Percentiles rank a stretch among this genome's conserved stretches.
These are phyloP conservation scores for Alternaria postmessia DNA, from an alignment of 2,329 filamentous ascomycete species.

Conservation along the genomic window DNA sequence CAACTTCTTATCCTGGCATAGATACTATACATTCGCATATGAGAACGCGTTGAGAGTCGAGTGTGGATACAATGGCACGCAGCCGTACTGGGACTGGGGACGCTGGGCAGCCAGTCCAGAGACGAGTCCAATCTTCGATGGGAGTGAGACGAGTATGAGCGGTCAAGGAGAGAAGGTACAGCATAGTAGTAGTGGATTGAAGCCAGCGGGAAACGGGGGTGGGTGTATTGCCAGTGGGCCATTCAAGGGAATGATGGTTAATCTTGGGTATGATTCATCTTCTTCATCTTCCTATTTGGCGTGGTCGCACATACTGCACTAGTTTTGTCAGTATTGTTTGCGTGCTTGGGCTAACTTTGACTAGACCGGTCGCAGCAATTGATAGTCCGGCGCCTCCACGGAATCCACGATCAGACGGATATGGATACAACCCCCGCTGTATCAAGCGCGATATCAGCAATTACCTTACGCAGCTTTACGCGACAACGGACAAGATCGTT, in stretches of 20 bases:
- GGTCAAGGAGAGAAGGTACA: constrained; percentile 56
- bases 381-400: constrained; percentile 38
- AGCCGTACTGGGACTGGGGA: constrained; percentile 65
- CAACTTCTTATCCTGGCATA: constrained; percentile 53
- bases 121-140: constrained; percentile 65
- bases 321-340: not conserved
- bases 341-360: constrained; percentile 1
- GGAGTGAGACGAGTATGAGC: constrained; percentile 58
- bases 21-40: constrained; percentile 53
- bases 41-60: constrained; percentile 54
- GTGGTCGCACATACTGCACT: constrained; percentile 1
- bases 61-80: constrained; percentile 55
- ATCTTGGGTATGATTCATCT: constrained; percentile 35
- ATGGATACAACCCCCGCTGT: constrained; percentile 52
- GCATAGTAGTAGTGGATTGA: constrained; percentile 35
- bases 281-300: not conserved
- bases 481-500: constrained; percentile 41
- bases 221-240: constrained; percentile 64
- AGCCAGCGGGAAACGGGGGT: constrained; percentile 62
- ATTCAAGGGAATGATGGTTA: constrained; percentile 53
- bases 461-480: constrained; percentile 37
- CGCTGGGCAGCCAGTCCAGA: constrained; percentile 54
- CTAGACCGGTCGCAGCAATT: constrained; percentile 35
- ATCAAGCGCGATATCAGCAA: constrained; percentile 51
- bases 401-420: constrained; percentile 44